Base-by-base conservation (phyloP, 2,329 filamentous ascomycete species). In the Cryphonectria japonica region DNA sequence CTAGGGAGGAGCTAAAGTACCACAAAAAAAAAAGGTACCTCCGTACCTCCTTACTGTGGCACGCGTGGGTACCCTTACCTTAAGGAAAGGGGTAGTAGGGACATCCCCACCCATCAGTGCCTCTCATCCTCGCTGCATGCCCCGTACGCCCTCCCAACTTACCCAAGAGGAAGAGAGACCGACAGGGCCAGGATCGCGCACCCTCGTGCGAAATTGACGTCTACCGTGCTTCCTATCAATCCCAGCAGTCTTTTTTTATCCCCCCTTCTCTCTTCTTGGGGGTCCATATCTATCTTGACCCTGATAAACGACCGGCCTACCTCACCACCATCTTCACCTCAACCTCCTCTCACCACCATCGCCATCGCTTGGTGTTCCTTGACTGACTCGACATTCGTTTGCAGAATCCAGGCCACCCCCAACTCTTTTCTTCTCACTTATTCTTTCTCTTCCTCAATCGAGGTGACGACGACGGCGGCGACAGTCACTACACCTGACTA, bases 161-260 rank as follows among this genome's bases (percentile, higher is more conserved):
- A 32, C 43, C 64, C 64, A 61, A 37, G 34, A 37, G 34, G 29
- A 59, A 59, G 46, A 59, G 29, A 34, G 54, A 32, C 54, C 54
- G 59, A 61, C 59, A 61, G 59, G 59, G 32, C 59, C 59, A 61
- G 63, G 63, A 66, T 66, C 32, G 34, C 32, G 63, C 63, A 34
- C 26, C 43, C 61, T 68, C 46, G 59, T 61, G 50, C 41, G 41
- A 69, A 69, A 69, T 69, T 69, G 67, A 69, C 46, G n/a, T 64
- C 67, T 54, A 29, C 60, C 32, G 26, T 61, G 26, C 54, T 39
- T n/a, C 29, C 64, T 66, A 50, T 50, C 46, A 50, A 34, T 3
- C 46, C 46, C 64, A 54, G 26, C 46, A 52, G 29, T 66, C 64
- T 66, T 66, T 66, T 66, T 66, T 66, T 66, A 57, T 57, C 64